Evolutionary conservation across 306 rosid genomes (phyloP), one percentile per base, ranked within the genome.

Genomic region (Lagenaria siceraria): DNA sequence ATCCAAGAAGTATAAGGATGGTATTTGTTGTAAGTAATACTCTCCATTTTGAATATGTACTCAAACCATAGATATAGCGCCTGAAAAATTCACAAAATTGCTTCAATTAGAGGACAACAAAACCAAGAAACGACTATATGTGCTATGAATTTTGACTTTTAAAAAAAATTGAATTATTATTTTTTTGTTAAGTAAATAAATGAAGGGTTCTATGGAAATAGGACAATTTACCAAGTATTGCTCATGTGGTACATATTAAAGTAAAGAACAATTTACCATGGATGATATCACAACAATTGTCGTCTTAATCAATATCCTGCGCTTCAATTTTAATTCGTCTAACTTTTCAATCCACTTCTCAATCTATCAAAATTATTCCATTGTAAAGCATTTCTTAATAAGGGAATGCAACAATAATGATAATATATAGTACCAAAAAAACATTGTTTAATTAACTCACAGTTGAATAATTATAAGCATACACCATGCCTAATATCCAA

Each of bases 1-100:
- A 94, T 94, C 98, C 98, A 94, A 1, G 98, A 94, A 76, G 98
- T 94, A 72, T 90, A 94, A 53, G 98, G 98, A 91, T 94, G 98
- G 75, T 81, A 94, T 87, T 88, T 94, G 77, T 94, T 94, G 93
- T 94, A 94, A 4, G 89, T 82, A 80, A 85, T 36, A 84, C 89
- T 91, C 87, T 94, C 98, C 82, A 94, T 82, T 90, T 90, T 94
- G 90, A 91, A 90, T 81, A 94, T 83, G 61, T 87, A 71, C 86
- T 91, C 94, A 53, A 88, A 82, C 98, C 98, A 94, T 18, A 94
- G 85, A 87, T 90, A 94, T 62, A 96, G 92, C 75, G 63, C 81
- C 98, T 93, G 79, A 64, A 84, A 84, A 77, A 12, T 29, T 38
- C 81, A 75, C 54, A 77, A 64, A 74, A 54, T 55, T 31, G 65